A percentile compares a stretch with the other conserved stretches of the same genome.
Conservation (phyloP, 805 yeast species). For the Kazachstania bromeliacearum region DNA sequence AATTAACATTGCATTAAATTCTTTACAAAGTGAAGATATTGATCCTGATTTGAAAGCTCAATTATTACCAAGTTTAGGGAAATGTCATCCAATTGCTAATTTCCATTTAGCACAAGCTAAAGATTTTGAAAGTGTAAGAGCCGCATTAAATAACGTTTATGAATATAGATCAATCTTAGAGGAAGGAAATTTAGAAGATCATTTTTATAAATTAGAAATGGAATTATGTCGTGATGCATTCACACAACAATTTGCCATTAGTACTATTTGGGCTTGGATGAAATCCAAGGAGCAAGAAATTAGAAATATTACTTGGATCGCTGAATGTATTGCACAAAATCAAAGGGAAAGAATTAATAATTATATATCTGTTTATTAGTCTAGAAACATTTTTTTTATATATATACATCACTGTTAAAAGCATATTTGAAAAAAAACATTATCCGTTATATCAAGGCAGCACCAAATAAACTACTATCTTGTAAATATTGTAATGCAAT, state of each 20-base stretch:
- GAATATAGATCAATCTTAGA: constrained; percentile 55
- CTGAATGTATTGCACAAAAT: constrained; percentile 97
- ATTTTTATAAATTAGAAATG: constrained; percentile 89
- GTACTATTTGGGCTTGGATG: constrained; percentile 94
- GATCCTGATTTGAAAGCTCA: constrained; percentile 70
- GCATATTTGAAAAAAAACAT: no score
- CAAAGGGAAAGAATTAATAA: constrained; percentile 90
- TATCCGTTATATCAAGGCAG: no score
- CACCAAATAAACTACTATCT: constrained; percentile 24
- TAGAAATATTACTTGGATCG: constrained; percentile 97
- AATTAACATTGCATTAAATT: constrained; percentile 83
- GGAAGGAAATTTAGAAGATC: constrained; percentile 68
- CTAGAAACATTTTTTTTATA: no score
- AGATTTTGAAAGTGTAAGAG: constrained; percentile 75
- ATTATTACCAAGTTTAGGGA: constrained; percentile 76
- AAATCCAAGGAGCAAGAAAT: constrained; percentile 94
- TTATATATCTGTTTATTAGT: constrained; percentile 75
- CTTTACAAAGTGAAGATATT: constrained; percentile 40
- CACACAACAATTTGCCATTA: constrained; percentile 89
- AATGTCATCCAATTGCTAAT: constrained; percentile 60
- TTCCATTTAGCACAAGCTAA: constrained; percentile 60
- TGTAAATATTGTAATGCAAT: constrained; percentile 14
- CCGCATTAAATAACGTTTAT: constrained; percentile 51
- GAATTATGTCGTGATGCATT: constrained; percentile 83
- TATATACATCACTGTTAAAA: no score